Evolutionary conservation across 768 basidiomycete species (phyloP), one percentile per base, ranked within the genome.

Genomic region (Collybia nuda): DNA sequence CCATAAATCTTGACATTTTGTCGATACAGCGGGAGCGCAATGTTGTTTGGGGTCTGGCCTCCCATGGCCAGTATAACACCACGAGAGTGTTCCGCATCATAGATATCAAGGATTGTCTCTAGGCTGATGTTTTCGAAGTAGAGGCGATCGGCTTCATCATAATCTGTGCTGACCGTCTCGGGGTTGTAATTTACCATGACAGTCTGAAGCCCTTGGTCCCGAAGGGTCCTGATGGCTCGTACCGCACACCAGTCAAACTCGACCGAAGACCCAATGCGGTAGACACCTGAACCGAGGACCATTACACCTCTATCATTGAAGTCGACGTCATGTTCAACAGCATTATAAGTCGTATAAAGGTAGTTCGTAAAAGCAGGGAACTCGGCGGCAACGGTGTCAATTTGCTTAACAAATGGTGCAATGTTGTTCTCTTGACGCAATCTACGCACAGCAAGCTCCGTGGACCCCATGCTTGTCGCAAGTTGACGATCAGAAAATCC

Each of bases 241-340:
- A 99, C 96, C 14, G 96, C 97, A 68, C 96, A 98, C 96, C 96
- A 99, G 67, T 98, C 96, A 71, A 99, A 98, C 73, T 99, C 96
- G 68, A 99, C 96, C 3, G 95, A 98, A 2, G 96, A 98, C 15
- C 97, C 96, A 58, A 99, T 99, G 47, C 97, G 88, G 71, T 99
- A 99, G 2, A 98, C 96, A 51, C 97, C 97, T 12, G 96, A 98
- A 26, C 97, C 97, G 37, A 98, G 80, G 2, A 98, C 97, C 83
- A 98, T 96, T 53, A 98, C 86, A 56, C 96, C 97, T 50, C 88
- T 81, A 63, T 99, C 97, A 44, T 85, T 69, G 73, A 99, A 99
- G 5, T 74, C 67, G 58, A 98, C 70, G 65, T 98, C 96, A 65
- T 98, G 93, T 65, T 96, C 93, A 54, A 86, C 73, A n/a, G 89